A percentile compares a stretch with the other conserved stretches of the same genome.
Evolutionary conservation across 129 eudicot species (phyloP).

Genomic region (Centrapalus pauciflorus): DNA sequence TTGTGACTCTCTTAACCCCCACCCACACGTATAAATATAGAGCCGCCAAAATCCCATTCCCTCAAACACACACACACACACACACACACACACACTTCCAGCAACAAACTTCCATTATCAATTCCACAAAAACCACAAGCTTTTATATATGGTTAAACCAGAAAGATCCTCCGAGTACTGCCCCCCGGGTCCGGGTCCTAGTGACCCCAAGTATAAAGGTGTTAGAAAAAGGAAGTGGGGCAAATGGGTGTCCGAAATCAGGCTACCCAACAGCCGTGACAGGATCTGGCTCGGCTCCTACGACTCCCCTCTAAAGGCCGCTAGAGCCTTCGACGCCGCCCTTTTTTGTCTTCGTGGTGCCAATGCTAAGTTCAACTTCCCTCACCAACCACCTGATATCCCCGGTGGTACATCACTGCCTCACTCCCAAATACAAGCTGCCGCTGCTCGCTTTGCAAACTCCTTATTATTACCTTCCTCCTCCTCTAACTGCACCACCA

Average conservation of each 20-base stretch:
- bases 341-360: conserved; percentile 37
- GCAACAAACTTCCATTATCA: too few species aligned
- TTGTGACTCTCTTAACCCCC: not conserved
- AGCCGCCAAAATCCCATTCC: conserved; percentile 11
- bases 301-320: conserved; percentile 32
- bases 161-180: not conserved
- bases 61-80: not conserved
- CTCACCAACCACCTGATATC: conserved; percentile 32
- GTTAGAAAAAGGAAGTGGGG: conserved; percentile 52
- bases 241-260: conserved; percentile 42
- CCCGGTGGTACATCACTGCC: conserved; percentile 29
- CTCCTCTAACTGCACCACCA: not conserved
- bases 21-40: not conserved
- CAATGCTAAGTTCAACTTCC: conserved; percentile 40
- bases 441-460: conserved; percentile 30
- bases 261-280: conserved; percentile 47
- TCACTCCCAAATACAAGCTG: conserved; percentile 35
- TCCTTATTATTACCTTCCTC: not conserved
- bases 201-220: conserved; percentile 27
- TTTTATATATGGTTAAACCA: not conserved
- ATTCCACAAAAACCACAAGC: too few species aligned
- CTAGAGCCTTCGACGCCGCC: conserved; percentile 44
- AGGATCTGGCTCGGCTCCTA: conserved; percentile 43
- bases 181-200: not conserved
- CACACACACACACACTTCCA: not conserved